phyloP scores from a whole-genome alignment of 2,329 filamentous ascomycete species.

The Capronia epimyces region DNA sequence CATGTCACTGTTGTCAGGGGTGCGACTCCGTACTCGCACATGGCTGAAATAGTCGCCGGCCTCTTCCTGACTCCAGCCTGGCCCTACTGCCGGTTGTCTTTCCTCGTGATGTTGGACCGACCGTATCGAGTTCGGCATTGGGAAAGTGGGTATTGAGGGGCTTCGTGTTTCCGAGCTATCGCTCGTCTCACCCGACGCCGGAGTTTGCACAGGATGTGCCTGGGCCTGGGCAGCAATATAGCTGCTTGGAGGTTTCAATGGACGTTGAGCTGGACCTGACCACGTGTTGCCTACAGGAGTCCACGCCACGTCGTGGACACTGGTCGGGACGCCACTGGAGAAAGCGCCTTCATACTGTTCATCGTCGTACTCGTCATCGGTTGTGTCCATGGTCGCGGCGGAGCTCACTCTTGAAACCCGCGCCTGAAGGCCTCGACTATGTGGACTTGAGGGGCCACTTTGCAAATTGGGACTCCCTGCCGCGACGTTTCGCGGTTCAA shows the following conservation, averaged over 20 bases:
- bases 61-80: background rate
- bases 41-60: constrained; percentile 24
- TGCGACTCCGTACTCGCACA: constrained; percentile 3
- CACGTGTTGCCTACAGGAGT: constrained; percentile 27
- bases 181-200: constrained; percentile 15
- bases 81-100: background rate
- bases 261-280: constrained; percentile 29
- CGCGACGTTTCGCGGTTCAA: constrained; percentile 38
- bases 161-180: constrained; percentile 12
- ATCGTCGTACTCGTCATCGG: constrained; percentile 32
- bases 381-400: constrained; percentile 36
- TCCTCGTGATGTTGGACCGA: constrained; percentile 5
- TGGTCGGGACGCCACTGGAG: constrained; percentile 31
- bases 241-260: constrained; percentile 38
- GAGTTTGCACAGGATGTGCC: constrained; percentile 31
- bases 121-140: constrained; percentile 24
- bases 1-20: constrained; percentile 26
- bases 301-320: constrained; percentile 31
- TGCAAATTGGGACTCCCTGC: constrained; percentile 43
- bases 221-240: constrained; percentile 40
- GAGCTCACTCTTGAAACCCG: constrained; percentile 43
- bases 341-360: constrained; percentile 29
- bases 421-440: constrained; percentile 34
- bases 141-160: constrained; percentile 27
- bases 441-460: constrained; percentile 30